Percentiles rank a stretch among this genome's conserved stretches.
These are phyloP conservation scores for Sporisorium reilianum DNA, from an alignment of 1,284 basidiomycete genomes.

Conservation along the genomic window DNA sequence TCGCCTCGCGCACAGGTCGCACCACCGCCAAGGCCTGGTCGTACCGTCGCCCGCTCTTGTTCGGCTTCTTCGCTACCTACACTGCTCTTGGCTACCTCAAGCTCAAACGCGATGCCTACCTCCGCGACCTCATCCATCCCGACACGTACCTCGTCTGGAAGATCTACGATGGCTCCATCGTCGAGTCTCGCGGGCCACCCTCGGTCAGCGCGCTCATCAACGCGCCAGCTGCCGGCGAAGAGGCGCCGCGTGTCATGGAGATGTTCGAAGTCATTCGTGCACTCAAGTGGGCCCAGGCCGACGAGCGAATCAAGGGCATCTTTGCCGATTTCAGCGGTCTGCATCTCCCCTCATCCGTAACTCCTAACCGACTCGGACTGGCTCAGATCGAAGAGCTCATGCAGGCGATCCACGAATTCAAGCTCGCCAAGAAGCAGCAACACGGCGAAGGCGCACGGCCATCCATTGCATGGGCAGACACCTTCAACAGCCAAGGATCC, in stretches of 20 bases:
- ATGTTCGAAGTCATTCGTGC: conserved; percentile 70
- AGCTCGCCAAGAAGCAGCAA: conserved; percentile 67
- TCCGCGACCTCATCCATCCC: conserved; percentile 52
- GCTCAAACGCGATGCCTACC: conserved; percentile 48
- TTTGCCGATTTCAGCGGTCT: conserved; percentile 70
- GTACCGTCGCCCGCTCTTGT: conserved; percentile 40
- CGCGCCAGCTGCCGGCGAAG: conserved; percentile 48
- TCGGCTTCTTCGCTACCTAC: conserved; percentile 51
- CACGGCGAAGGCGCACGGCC: conserved; percentile 56
- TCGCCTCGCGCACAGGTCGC: conserved; percentile 38
- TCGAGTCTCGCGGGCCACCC: conserved; percentile 55
- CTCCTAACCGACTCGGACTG: conserved; percentile 66
- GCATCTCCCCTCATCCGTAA: conserved; percentile 67
- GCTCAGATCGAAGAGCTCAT: conserved; percentile 71
- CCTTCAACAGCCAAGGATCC: conserved; percentile 69
- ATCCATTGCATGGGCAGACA: conserved; percentile 70
- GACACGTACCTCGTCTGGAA: conserved; percentile 68
- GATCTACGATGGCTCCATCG: conserved; percentile 66
- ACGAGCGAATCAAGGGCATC: conserved; percentile 70
- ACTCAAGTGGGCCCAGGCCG: conserved; percentile 69
- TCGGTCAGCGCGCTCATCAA: conserved; percentile 50
- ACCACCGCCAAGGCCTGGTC: conserved; percentile 47
- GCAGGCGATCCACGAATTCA: conserved; percentile 70
- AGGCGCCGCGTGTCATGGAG: conserved; percentile 65
- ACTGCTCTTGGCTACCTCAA: conserved; percentile 50